Base-by-base conservation (phyloP, 495 filamentous ascomycete genomes). In the Neurospora intermedia region DNA sequence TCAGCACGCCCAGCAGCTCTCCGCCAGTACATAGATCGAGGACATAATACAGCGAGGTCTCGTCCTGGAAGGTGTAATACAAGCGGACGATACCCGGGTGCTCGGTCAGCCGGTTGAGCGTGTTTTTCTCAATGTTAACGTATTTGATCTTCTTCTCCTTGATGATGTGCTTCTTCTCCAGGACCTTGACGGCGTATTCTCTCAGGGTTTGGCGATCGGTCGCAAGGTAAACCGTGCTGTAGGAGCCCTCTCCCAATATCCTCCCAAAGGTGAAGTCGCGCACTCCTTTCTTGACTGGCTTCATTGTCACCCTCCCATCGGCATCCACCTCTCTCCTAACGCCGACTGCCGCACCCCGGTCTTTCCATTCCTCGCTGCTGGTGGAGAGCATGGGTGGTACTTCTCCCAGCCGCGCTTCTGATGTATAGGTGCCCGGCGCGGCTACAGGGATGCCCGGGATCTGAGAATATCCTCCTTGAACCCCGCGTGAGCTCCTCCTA, bases 141-240 rank as follows among this genome's bases (percentile, higher is more conserved):
- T 99, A 99, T 85, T 99, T 99, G 75, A 99, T 96, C 86, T 99
- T 99, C 82, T 95, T 97, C 83, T 99, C 96, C 84, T 98, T 98
- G 86, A 99, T 98, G 77, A 99, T 99, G 82, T 99, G 96, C 75
- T 94, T 90, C 84, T 99, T 99, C 82, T 98, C 96, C 48, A 99
- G 86, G 38, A 99, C 95, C 80, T 99, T 99, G 83, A 99, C 95
- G 39, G 96, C 96, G 79, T 97, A 98, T 81, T 99, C 96, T 74
- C 96, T 96, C 66, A 96, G 83, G 0, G 94, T 98, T 81, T 97
- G 94, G 69, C 96, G 89, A 78, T 99, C 96, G 6, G 96, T 98
- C 66, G 95, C 96, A 59, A 96, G 89, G 71, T 96, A 89, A 69
- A 99, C 96, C 18, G 94, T 98, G 80, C 95, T 98, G 85, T 99